Conservation (phyloP, 2,329 filamentous ascomycete genomes). For the Neonectria neomacrospora region DNA sequence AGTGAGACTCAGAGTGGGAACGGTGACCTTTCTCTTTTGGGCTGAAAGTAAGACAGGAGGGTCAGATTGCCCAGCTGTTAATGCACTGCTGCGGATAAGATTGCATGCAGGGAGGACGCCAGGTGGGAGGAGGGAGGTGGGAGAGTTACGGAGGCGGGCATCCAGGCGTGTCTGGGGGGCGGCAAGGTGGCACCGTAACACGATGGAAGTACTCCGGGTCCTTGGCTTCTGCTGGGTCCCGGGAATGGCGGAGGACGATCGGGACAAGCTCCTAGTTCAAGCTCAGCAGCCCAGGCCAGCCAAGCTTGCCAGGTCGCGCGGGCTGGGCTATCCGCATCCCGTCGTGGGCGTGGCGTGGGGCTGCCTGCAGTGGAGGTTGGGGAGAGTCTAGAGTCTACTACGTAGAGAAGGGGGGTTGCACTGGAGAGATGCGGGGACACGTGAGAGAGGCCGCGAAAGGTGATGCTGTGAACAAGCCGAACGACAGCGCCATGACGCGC, state of each 20-base stretch:
- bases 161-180: slow-evolving; percentile 16
- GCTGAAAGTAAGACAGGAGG: slow-evolving; percentile 42
- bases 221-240: slow-evolving; percentile 13
- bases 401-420: slow-evolving; percentile 15
- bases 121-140: slow-evolving; percentile 24
- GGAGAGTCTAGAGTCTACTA: slow-evolving; percentile 30
- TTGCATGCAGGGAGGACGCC: slow-evolving; percentile 35
- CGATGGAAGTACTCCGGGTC: slow-evolving; percentile 1
- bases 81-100: slow-evolving; percentile 45
- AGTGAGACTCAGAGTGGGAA: slow-evolving; percentile 38
- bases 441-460: slow-evolving; percentile 38
- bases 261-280: slow-evolving; percentile 29
- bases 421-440: slow-evolving; percentile 45
- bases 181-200: neutral
- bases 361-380: slow-evolving; percentile 38
- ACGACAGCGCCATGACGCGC: slow-evolving; percentile 41
- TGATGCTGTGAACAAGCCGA: slow-evolving; percentile 38
- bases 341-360: slow-evolving; percentile 37
- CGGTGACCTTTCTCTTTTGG: slow-evolving; percentile 34
- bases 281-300: slow-evolving; percentile 16
- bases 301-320: slow-evolving; percentile 23
- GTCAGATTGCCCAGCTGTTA: slow-evolving; percentile 39
- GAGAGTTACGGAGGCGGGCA: slow-evolving; percentile 35
- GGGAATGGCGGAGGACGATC: slow-evolving; percentile 10
- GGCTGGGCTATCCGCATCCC: slow-evolving; percentile 37